A percentile compares a stretch with the other conserved stretches of the same genome.
Conservation (phyloP, 495 filamentous ascomycete genomes). For the Daldinia grandis region DNA sequence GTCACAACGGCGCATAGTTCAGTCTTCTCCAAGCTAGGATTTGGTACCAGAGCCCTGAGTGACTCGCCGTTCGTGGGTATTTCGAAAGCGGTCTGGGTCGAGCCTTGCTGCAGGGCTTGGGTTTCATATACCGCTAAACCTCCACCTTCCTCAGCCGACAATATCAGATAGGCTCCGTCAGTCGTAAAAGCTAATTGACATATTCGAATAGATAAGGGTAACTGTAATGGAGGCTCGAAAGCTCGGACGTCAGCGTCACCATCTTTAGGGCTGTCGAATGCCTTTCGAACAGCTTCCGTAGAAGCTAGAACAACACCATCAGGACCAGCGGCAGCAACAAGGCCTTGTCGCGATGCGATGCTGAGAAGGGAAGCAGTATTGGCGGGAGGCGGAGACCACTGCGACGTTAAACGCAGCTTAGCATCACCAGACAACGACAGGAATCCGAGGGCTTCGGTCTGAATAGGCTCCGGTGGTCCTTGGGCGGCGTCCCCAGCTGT, state of each 20-base stretch:
- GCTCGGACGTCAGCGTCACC: constrained; percentile 70
- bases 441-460: constrained; percentile 84
- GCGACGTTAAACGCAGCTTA: constrained; percentile 80
- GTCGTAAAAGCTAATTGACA: constrained; percentile 91
- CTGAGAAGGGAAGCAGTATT: constrained; percentile 85
- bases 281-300: constrained; percentile 79
- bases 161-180: constrained; percentile 81
- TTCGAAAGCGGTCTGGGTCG: constrained; percentile 72
- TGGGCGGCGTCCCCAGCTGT: constrained; percentile 50
- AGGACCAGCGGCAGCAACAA: constrained; percentile 88
- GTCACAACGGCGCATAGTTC: constrained; percentile 82
- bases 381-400: constrained; percentile 82
- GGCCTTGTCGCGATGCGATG: constrained; percentile 79
- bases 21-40: constrained; percentile 72
- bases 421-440: constrained; percentile 78
- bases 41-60: constrained; percentile 79
- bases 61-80: constrained; percentile 77
- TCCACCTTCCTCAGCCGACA: constrained; percentile 83
- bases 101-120: constrained; percentile 67
- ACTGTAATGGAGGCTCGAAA: constrained; percentile 76
- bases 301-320: constrained; percentile 77
- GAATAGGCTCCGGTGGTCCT: constrained; percentile 65
- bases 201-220: constrained; percentile 76
- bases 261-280: constrained; percentile 67
- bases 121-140: constrained; percentile 86